Evolutionary conservation across 495 filamentous ascomycete species (phyloP).

Genomic region (Penicillium atrosanguineum): DNA sequence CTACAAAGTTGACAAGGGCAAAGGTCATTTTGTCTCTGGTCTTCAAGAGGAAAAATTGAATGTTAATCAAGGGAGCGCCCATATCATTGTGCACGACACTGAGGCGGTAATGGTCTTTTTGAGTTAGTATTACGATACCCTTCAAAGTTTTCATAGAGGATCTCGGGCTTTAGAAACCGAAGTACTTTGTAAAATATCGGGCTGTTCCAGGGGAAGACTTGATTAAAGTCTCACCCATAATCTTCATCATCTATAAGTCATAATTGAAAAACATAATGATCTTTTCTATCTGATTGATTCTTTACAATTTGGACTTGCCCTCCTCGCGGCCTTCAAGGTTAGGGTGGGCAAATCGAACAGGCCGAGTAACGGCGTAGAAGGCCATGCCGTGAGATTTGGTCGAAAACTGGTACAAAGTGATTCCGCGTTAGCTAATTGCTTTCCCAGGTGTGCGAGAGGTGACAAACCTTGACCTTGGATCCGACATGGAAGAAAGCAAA

Average conservation of each 20-base stretch:
- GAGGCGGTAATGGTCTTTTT: constrained; percentile 7
- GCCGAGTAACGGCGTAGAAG: constrained; percentile 33
- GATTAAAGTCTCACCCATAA: no score
- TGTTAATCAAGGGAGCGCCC: not conserved
- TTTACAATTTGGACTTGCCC: constrained; percentile 15
- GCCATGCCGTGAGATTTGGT: constrained; percentile 30
- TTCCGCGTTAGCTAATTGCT: constrained; percentile 5
- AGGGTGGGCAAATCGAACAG: constrained; percentile 22
- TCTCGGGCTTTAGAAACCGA: no score
- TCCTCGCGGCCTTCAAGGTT: constrained; percentile 28
- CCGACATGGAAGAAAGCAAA: constrained; percentile 36
- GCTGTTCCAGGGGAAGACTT: no score
- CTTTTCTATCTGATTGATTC: no score
- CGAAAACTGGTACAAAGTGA: constrained; percentile 25
- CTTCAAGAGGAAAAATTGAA: not conserved
- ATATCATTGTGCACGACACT: not conserved
- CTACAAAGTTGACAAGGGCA: constrained; percentile 18
- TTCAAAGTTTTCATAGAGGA: no score
- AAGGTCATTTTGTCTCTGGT: constrained; percentile 8
- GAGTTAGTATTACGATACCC: not conserved
- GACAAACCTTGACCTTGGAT: constrained; percentile 31
- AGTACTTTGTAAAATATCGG: no score
- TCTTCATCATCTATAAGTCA: no score
- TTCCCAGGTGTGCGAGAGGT: not conserved
- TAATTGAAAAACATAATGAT: no score